Conservation (phyloP, 2,329 filamentous ascomycete species). For the Dactylellina haptotyla region DNA sequence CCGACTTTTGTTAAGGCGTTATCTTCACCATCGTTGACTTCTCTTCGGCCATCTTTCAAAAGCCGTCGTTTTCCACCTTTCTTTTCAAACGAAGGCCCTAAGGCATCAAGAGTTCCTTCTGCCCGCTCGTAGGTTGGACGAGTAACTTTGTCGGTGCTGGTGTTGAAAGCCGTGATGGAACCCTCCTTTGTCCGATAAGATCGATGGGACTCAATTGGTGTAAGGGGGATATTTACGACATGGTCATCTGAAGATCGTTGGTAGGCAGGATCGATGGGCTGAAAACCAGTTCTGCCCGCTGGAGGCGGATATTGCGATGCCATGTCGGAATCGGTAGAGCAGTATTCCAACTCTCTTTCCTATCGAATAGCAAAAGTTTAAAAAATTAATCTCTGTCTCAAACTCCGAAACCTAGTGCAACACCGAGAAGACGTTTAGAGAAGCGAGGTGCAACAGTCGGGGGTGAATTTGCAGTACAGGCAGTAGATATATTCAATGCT, state of each 20-base stretch:
- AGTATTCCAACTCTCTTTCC: conserved; percentile 1
- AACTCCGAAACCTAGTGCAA: neutral
- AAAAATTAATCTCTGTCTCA: conserved; percentile 20
- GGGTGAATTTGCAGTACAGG: too few species aligned
- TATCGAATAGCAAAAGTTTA: conserved; percentile 11
- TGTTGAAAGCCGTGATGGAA: conserved; percentile 30
- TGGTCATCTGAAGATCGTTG: conserved; percentile 55
- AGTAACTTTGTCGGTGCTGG: conserved; percentile 30
- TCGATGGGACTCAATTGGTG: conserved; percentile 63
- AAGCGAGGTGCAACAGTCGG: conserved; percentile 7
- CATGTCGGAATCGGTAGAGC: conserved; percentile 16
- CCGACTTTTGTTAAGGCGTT: conserved; percentile 73
- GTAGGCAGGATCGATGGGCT: conserved; percentile 36
- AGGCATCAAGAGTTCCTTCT: conserved; percentile 23
- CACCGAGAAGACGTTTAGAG: neutral
- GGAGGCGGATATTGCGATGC: conserved; percentile 40
- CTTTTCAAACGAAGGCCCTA: conserved; percentile 29
- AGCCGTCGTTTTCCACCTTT: conserved; percentile 38
- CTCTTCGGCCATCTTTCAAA: conserved; percentile 20
- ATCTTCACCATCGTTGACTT: conserved; percentile 63
- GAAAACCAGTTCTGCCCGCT: conserved; percentile 46
- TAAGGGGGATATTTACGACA: conserved; percentile 67
- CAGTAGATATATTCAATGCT: conserved; percentile 25
- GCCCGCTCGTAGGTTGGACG: conserved; percentile 28
- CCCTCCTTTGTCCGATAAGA: conserved; percentile 36